These are phyloP conservation scores for Trametes gibbosa DNA, from an alignment of 768 basidiomycete species.

Conservation along the genomic window DNA sequence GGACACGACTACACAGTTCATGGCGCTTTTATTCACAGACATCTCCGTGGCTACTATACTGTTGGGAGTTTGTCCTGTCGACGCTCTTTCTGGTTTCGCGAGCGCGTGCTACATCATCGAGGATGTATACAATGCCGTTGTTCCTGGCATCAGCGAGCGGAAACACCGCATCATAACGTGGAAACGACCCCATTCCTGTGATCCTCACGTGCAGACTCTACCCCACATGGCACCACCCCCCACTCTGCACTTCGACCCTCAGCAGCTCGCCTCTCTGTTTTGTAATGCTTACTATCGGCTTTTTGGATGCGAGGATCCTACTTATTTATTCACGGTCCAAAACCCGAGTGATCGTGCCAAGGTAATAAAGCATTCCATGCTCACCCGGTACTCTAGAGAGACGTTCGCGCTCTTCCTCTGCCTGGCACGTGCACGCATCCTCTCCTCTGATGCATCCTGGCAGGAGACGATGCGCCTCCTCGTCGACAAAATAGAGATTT, in stretches of 20 bases:
- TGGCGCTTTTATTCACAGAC: slow-evolving; percentile 24
- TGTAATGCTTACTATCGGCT: no score
- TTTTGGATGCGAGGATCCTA: neutral
- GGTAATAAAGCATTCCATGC: slow-evolving; percentile 11
- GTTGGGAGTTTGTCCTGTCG: slow-evolving; percentile 38
- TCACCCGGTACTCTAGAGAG: slow-evolving; percentile 36
- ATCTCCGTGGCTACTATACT: slow-evolving; percentile 37
- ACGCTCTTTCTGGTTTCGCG: slow-evolving; percentile 37
- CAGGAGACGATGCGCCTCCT: neutral
- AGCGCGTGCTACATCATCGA: slow-evolving; percentile 39
- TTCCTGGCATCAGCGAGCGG: slow-evolving; percentile 17
- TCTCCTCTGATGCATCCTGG: neutral
- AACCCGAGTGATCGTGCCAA: neutral
- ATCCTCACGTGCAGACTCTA: no score
- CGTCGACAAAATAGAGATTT: neutral
- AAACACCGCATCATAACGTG: slow-evolving; percentile 36
- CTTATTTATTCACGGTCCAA: neutral
- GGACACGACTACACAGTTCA: slow-evolving; percentile 25
- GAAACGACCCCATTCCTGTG: slow-evolving; percentile 23
- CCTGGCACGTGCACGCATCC: slow-evolving; percentile 30
- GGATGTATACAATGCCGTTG: neutral
- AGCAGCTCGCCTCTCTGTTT: no score
- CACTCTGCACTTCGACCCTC: no score
- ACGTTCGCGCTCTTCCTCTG: slow-evolving; percentile 45
- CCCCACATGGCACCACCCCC: no score